Percentiles rank a stretch among this genome's conserved stretches.
These are phyloP conservation scores for Pezicula neosporulosa DNA, from an alignment of 2,329 filamentous ascomycete species.

Conservation along the genomic window DNA sequence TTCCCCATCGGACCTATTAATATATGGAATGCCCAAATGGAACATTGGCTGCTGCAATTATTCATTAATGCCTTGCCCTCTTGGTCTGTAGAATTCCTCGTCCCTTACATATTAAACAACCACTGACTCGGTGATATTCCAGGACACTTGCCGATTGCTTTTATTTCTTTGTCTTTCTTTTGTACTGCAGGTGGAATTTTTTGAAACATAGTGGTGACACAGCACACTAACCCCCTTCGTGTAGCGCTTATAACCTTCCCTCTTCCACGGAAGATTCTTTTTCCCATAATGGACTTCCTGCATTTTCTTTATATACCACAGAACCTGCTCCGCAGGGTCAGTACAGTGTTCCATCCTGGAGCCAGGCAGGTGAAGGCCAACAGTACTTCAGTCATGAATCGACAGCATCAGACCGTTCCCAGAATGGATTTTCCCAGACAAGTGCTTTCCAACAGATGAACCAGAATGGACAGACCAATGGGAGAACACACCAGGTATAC, in stretches of 20 bases:
- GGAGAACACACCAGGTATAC: conserved; percentile 4
- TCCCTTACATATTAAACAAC: background rate
- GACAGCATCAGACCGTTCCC: conserved; percentile 19
- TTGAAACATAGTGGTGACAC: conserved; percentile 19
- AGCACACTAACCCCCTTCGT: conserved; percentile 29
- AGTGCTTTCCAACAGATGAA: conserved; percentile 18
- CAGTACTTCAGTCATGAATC: conserved; percentile 28
- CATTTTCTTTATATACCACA: conserved; percentile 29
- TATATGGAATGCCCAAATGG: too few relatives aligned
- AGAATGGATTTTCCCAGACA: conserved; percentile 24
- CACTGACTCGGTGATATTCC: conserved; percentile 14
- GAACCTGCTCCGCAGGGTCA: conserved; percentile 26
- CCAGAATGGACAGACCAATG: conserved; percentile 14
- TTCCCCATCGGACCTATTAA: background rate
- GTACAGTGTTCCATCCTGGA: conserved; percentile 27
- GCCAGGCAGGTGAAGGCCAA: conserved; percentile 24
- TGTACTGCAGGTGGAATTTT: conserved; percentile 11
- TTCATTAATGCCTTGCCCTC: background rate
- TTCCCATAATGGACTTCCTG: conserved; percentile 18
- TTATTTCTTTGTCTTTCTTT: conserved; percentile 7
- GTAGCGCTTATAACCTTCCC: conserved; percentile 22
- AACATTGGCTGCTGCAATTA: background rate
- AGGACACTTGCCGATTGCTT: conserved; percentile 9
- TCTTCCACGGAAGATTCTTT: conserved; percentile 15
- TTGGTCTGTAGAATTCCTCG: conserved; percentile 9